Percentiles rank a stretch among this genome's conserved stretches.
Evolutionary conservation across 768 basidiomycete species (phyloP).

Genomic region (Antrodiella citrinella): DNA sequence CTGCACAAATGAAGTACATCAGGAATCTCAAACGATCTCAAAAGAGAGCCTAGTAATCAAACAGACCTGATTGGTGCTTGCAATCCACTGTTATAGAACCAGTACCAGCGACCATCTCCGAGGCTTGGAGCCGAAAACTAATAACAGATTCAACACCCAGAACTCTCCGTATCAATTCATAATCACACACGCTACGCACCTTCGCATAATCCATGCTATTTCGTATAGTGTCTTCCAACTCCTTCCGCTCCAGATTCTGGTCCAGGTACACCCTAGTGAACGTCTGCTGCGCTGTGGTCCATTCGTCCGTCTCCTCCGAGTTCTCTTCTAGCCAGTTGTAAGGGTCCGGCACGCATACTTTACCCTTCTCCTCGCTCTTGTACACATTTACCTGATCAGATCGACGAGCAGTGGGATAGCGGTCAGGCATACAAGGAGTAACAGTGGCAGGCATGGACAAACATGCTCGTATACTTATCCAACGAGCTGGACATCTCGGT

Average conservation of each 20-base stretch:
- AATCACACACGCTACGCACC: conserved; percentile 17
- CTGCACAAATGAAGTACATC: conserved; percentile 33
- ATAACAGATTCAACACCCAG: too few relatives aligned
- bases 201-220: conserved; percentile 45
- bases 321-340: conserved; percentile 70
- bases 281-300: conserved; percentile 52
- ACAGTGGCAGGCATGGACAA: conserved; percentile 3
- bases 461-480: not conserved
- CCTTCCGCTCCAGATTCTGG: conserved; percentile 48
- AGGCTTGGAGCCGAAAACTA: conserved; percentile 60
- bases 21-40: not conserved
- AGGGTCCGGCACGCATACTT: conserved; percentile 60
- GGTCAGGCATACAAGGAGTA: conserved; percentile 45
- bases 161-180: not conserved
- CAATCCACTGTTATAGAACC: conserved; percentile 73
- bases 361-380: conserved; percentile 50
- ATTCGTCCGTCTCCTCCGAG: conserved; percentile 53
- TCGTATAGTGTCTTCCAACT: conserved; percentile 51
- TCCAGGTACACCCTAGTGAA: conserved; percentile 56
- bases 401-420: conserved; percentile 59
- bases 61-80: conserved; percentile 51
- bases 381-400: conserved; percentile 63
- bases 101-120: conserved; percentile 71
- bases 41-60: too few relatives aligned
- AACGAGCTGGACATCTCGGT: too few relatives aligned